Base-by-base conservation (phyloP, 2,329 filamentous ascomycete genomes). In the Alternaria brassicicola region DNA sequence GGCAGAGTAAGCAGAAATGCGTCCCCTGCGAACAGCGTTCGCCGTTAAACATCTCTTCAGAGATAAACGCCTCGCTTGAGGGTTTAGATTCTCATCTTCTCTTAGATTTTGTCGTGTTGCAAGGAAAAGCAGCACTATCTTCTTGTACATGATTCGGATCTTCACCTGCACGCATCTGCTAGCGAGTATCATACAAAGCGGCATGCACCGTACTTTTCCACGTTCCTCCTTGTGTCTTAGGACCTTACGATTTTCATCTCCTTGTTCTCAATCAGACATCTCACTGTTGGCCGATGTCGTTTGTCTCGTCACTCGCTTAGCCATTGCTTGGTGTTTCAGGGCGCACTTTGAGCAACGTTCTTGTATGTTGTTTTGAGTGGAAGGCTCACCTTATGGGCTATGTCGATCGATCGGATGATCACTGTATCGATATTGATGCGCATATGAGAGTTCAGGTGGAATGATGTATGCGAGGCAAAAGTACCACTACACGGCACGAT, bases 1-100 rank as follows among this genome's bases (percentile, higher is more conserved):
- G 84, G 83, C 78, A 79, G 84, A 68, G 82, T 84, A 77, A 83
- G 82, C 62, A 68, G 62, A 65, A 66, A 66, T 61, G 66, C 59
- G 42, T 68, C 59, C 57, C 59, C 62, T 62, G 61, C 61, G 25
- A 58, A 52, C 50, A 63, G 57, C 49, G 57, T 58, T 54, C 55
- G 62, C 58, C 64, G 61, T 63, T 71, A 71, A 71, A 71, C 55
- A 21, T 65, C 61, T 61, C 50, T 30, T 49, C 62, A 75, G 72
- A 71, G 73, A 71, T 76, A 68, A 21, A 10, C 52, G 41, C n/a
- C 10, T 36, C 55, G 41, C 31, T 36, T 36, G 28, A 52, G 30
- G 21, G 39, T 19, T 19, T 23, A 43, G 41, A 38, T 39, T 55
- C 50, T 48, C 28, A 42, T 50, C 28, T 49, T 48, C 38, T 28